These are phyloP conservation scores for Arthrobotrys musiformis DNA, from an alignment of 2,329 filamentous ascomycete genomes.

Conservation along the genomic window DNA sequence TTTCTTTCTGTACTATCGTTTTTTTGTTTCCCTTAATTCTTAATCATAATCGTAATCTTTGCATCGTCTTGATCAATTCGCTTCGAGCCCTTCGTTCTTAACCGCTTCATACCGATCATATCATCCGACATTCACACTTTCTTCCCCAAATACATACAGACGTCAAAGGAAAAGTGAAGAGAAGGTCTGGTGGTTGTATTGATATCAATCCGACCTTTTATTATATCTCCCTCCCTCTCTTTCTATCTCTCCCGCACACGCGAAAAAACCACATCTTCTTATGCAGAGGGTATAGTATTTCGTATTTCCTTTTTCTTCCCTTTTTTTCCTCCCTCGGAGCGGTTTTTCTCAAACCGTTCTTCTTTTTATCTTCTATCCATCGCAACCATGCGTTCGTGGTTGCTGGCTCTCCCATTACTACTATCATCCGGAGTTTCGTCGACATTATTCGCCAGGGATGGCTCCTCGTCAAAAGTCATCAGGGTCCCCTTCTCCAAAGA, in stretches of 20 bases:
- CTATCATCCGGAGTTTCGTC: slow-evolving; percentile 43
- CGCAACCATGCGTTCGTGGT: slow-evolving; percentile 46
- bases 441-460: slow-evolving; percentile 35
- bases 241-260: slow-evolving; percentile 23
- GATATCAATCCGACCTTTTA: too few relatives aligned
- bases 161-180: too few relatives aligned
- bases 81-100: slow-evolving; percentile 43
- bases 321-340: slow-evolving; percentile 3
- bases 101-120: slow-evolving; percentile 25
- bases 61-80: slow-evolving; percentile 23
- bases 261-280: slow-evolving; percentile 53
- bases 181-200: too few relatives aligned
- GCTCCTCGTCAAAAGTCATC: slow-evolving; percentile 48
- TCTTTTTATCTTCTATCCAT: neutral
- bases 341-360: slow-evolving; percentile 34
- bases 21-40: neutral
- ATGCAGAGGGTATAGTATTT: slow-evolving; percentile 53
- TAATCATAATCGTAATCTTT: slow-evolving; percentile 27
- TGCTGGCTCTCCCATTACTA: slow-evolving; percentile 31
- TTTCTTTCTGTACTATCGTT: neutral
- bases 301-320: slow-evolving; percentile 26
- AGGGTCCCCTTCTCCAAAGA: slow-evolving; percentile 52
- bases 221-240: too few relatives aligned
- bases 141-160: too few relatives aligned
- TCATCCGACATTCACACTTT: too few relatives aligned